phyloP scores from a whole-genome alignment of 202 grass and related monocot genomes.

The Schoenoplectus triqueter region DNA sequence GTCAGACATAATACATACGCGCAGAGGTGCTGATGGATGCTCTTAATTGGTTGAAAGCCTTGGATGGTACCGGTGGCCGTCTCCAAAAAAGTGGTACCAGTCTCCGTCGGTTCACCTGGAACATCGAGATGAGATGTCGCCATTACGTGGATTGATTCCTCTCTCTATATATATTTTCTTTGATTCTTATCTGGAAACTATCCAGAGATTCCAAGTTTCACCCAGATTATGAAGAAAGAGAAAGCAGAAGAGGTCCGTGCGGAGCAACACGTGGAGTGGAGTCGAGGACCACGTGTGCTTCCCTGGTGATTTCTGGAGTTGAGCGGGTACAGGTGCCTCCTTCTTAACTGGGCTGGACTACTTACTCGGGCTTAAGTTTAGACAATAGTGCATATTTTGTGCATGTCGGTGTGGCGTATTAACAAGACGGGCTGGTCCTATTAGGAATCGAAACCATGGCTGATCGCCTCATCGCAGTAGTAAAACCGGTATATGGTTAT shows the following conservation, averaged over 20 bases:
- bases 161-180: not conserved
- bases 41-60: slow-evolving; percentile 62
- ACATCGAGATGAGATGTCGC: slow-evolving; percentile 52
- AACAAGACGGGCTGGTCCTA: no score
- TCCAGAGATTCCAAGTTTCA: not conserved
- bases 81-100: slow-evolving; percentile 63
- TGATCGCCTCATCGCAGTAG: no score
- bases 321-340: not conserved
- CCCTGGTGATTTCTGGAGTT: not conserved
- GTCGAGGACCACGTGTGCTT: slow-evolving; percentile 10
- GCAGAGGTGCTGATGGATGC: slow-evolving; percentile 92
- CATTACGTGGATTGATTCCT: slow-evolving; percentile 35
- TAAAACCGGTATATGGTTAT: no score
- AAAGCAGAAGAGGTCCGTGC: not conserved
- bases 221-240: not conserved
- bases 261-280: slow-evolving; percentile 25
- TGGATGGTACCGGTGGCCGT: slow-evolving; percentile 72
- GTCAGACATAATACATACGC: slow-evolving; percentile 38
- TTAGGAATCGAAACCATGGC: no score
- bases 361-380: not conserved
- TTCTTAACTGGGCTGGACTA: not conserved
- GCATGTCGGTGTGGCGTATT: not conserved
- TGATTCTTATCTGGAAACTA: not conserved
- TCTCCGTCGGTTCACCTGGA: slow-evolving; percentile 66
- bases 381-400: not conserved